A percentile compares a stretch with the other conserved stretches of the same genome.
These are phyloP conservation scores for Lipomyces starkeyi DNA, from an alignment of 805 yeast genomes.

Conservation along the genomic window DNA sequence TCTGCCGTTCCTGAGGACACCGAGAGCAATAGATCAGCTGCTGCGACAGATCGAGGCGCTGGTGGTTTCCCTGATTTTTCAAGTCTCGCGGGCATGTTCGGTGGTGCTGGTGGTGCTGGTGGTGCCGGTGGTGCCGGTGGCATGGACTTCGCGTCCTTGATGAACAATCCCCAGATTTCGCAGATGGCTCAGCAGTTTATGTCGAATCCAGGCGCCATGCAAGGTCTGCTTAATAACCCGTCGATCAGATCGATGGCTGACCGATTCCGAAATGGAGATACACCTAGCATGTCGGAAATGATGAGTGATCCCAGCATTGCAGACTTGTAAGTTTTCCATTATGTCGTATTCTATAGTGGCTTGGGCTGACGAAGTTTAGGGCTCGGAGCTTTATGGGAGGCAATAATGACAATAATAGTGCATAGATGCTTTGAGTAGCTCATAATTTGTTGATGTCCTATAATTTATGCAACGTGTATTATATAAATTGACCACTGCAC, in stretches of 20 bases:
- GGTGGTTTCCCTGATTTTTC: constrained; percentile 77
- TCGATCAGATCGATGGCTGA: constrained; percentile 83
- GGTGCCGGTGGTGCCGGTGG: constrained; percentile 63
- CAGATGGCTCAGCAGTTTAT: constrained; percentile 87
- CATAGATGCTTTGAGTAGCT: background rate
- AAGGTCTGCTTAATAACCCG: constrained; percentile 79
- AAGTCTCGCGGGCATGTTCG: constrained; percentile 62
- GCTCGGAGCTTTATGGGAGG: constrained; percentile 36
- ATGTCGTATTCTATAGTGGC: background rate
- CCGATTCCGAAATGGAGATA: constrained; percentile 60
- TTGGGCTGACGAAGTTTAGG: constrained; percentile 11
- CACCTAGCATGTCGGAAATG: constrained; percentile 68
- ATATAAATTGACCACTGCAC: background rate
- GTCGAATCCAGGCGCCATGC: constrained; percentile 81
- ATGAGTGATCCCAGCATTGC: constrained; percentile 69
- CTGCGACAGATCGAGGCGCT: constrained; percentile 38
- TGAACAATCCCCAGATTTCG: constrained; percentile 91
- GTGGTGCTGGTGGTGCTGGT: constrained; percentile 48
- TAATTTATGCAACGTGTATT: background rate
- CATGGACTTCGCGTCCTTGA: constrained; percentile 68
- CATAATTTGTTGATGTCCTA: background rate
- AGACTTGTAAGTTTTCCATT: constrained; percentile 22
- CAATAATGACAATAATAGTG: constrained; percentile 2
- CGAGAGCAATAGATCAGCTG: constrained; percentile 11
- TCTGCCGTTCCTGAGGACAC: constrained; percentile 39